Conservation (phyloP, 2,329 filamentous ascomycete species). For the Geosmithia putterillii region DNA sequence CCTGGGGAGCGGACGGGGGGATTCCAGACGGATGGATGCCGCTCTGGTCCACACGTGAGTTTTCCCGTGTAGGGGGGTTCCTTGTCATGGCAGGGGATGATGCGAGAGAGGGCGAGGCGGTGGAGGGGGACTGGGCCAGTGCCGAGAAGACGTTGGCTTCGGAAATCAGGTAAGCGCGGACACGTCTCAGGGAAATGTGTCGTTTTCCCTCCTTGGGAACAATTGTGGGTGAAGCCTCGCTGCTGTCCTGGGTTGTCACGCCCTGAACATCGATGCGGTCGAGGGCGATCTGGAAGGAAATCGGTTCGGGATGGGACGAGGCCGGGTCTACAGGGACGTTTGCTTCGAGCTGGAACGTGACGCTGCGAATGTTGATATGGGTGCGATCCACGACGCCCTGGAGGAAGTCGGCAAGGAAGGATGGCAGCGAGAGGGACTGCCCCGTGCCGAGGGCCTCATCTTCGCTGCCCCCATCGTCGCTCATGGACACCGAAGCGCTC, state of each 20-base stretch:
- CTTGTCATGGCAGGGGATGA: slow-evolving; percentile 39
- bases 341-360: slow-evolving; percentile 55
- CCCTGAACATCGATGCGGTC: slow-evolving; percentile 56
- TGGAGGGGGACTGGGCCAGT: slow-evolving; percentile 43
- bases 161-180: slow-evolving; percentile 53
- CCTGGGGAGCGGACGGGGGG: background rate
- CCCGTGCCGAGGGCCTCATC: slow-evolving; percentile 55
- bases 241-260: slow-evolving; percentile 33
- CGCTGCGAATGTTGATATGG: slow-evolving; percentile 51
- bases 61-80: slow-evolving; percentile 19
- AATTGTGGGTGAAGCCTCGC: slow-evolving; percentile 19
- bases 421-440: slow-evolving; percentile 54
- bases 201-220: slow-evolving; percentile 51
- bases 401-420: slow-evolving; percentile 58
- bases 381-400: slow-evolving; percentile 63
- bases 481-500: slow-evolving; percentile 45
- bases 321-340: slow-evolving; percentile 38
- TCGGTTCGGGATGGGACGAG: slow-evolving; percentile 34
- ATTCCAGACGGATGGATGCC: background rate
- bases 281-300: slow-evolving; percentile 54
- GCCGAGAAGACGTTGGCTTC: slow-evolving; percentile 54
- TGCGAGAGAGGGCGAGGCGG: slow-evolving; percentile 25
- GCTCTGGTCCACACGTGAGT: slow-evolving; percentile 6
- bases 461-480: slow-evolving; percentile 51
- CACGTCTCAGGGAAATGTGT: slow-evolving; percentile 48